Evolutionary conservation across 805 yeast genomes (phyloP), one percentile per base, ranked within the genome.

Genomic region (Lipomyces orientalis): DNA sequence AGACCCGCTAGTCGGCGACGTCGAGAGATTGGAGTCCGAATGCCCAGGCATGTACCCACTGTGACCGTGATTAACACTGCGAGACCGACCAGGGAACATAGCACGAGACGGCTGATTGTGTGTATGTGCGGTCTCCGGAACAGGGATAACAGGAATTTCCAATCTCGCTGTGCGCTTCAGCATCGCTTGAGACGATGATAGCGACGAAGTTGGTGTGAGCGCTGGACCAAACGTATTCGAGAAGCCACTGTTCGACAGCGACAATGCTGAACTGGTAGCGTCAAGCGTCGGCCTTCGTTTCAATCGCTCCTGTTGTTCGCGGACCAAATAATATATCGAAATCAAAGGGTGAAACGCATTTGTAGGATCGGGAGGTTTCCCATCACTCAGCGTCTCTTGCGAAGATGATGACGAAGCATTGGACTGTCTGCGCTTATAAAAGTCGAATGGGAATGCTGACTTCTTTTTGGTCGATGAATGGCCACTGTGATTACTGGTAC

Each of bases 331-430:
- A 77, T 95, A 95, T 51, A 94, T 89, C 6, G 97, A 91, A 12
- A 94, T 80, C 70, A 93, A 82, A 0, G 99, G 98, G 79, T 93
- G 97, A 77, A 85, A 93, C 1, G 93, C 94, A 63, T 85, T 83
- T 0, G 97, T 90, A 16, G 98, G 98, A 78, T 92, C 95, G 1
- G 87, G 84, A 22, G 83, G 75, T 56, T 66, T 65, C 29, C 66
- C 54, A 31, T 71, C 73, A 12, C 56, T 58, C 35, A 63, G 59
- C 2, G 72, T 64, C 34, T 64, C 74, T 51, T 70, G 67, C 7
- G 69, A 61, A 2, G 65, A 61, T 5, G 70, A 67, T 12, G 70
- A 64, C 54, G 67, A 64, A 12, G 64, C 33, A 37, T 31, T 58
- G 14, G 66, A 58, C 37, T 58, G 67, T 34, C 69, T 63, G 34